Conservation (phyloP, 148 eudicot genomes). For the Fagopyrum tataricum region DNA sequence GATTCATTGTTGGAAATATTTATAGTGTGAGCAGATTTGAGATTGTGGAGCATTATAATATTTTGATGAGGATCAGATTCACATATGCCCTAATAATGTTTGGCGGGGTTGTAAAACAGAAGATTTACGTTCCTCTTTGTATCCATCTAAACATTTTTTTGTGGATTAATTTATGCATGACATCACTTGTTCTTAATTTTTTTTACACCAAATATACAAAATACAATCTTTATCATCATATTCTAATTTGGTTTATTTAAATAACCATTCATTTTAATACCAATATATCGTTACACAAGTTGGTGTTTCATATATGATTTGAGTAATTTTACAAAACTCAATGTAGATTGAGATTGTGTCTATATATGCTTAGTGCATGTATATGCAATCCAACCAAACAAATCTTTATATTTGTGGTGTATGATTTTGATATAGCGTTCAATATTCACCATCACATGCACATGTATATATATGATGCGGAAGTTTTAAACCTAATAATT, state of each 20-base stretch:
- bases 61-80: conserved; percentile 6
- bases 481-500: no score
- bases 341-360: no score
- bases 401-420: background rate
- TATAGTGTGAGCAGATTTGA: background rate
- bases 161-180: background rate
- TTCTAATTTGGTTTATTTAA: no score
- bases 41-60: background rate
- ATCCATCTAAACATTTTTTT: background rate
- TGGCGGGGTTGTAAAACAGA: conserved; percentile 7
- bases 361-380: no score
- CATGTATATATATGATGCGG: background rate
- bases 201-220: no score
- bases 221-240: no score
- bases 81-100: background rate
- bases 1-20: background rate
- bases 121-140: background rate
- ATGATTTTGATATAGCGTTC: conserved; percentile 5
- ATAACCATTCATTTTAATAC: no score
- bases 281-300: no score
- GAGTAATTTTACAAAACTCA: no score
- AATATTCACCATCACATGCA: conserved; percentile 8
- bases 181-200: background rate
- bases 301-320: no score
- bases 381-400: conserved; percentile 17